Conservation (phyloP, 179 eudicot species). For the Gypsophila paniculata region DNA sequence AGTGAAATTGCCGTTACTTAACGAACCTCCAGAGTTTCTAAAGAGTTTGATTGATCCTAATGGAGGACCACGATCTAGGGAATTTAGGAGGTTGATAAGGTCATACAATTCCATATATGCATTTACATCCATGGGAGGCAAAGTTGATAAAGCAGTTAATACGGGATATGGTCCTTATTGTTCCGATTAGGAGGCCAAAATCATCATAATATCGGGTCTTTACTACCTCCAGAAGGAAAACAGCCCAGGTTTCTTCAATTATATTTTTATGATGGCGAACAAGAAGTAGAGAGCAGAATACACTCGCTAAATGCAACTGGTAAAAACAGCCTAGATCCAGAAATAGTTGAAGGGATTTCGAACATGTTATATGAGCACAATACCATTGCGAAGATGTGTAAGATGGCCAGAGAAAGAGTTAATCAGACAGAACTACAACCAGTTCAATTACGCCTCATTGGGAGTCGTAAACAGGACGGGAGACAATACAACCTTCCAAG, state of each 20-base stretch:
- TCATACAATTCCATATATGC: slow-evolving; percentile 19
- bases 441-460: neutral
- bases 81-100: neutral
- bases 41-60: neutral
- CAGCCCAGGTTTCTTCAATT: slow-evolving; percentile 11
- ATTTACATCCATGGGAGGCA: slow-evolving; percentile 23
- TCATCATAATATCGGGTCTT: slow-evolving; percentile 16
- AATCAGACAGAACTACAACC: neutral
- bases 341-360: neutral
- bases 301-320: too few relatives aligned
- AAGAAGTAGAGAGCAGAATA: slow-evolving; percentile 14
- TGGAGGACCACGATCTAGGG: neutral
- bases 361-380: slow-evolving; percentile 8
- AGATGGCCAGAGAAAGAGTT: slow-evolving; percentile 1
- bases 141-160: neutral
- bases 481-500: slow-evolving; percentile 16
- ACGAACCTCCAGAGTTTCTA: neutral
- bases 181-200: slow-evolving; percentile 18
- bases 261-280: slow-evolving; percentile 20
- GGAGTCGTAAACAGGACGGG: neutral
- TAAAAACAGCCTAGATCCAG: neutral
- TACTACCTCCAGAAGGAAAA: neutral
- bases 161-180: neutral
- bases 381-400: neutral
- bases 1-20: neutral